Evolutionary conservation across 75 land plant species (phyloP).

Genomic region (Picea glauca): DNA sequence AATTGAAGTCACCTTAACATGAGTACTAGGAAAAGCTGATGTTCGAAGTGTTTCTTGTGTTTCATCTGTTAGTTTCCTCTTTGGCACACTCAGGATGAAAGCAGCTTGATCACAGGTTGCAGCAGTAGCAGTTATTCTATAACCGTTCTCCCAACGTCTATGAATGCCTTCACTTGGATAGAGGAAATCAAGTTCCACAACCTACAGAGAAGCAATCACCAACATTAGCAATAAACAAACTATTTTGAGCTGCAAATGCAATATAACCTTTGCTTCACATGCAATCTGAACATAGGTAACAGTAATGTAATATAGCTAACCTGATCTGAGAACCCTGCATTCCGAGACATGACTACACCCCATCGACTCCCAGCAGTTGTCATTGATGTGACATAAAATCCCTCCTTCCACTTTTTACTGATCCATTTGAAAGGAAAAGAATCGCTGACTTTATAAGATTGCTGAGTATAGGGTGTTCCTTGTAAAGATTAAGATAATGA

Average conservation of each 20-base stretch:
- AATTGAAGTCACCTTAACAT: constrained; percentile 65
- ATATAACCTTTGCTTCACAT: too few species aligned
- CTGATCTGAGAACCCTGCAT: constrained; percentile 85
- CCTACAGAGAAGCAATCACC: constrained; percentile 31
- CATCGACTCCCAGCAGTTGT: constrained; percentile 89
- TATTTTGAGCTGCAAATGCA: background rate
- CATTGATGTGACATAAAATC: constrained; percentile 91
- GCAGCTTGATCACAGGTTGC: constrained; percentile 94
- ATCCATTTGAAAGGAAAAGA: constrained; percentile 96
- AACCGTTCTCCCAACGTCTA: constrained; percentile 85
- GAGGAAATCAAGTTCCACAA: constrained; percentile 90
- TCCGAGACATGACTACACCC: constrained; percentile 95
- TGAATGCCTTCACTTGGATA: constrained; percentile 98
- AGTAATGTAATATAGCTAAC: constrained; percentile 18
- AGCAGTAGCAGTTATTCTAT: constrained; percentile 82
- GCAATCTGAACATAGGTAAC: too few species aligned
- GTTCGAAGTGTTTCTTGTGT: constrained; percentile 88
- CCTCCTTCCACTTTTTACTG: constrained; percentile 93
- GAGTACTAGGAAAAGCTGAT: constrained; percentile 84
- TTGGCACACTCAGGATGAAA: constrained; percentile 75
- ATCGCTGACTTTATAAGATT: constrained; percentile 96
- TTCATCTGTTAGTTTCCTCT: constrained; percentile 70
- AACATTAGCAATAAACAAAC: background rate
- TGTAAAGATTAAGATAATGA: background rate
- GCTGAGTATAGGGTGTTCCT: constrained; percentile 89